Percentiles rank a stretch among this genome's conserved stretches.
Evolutionary conservation across 345 rosid species (phyloP).

Genomic region (Euphorbia pulcherrima): DNA sequence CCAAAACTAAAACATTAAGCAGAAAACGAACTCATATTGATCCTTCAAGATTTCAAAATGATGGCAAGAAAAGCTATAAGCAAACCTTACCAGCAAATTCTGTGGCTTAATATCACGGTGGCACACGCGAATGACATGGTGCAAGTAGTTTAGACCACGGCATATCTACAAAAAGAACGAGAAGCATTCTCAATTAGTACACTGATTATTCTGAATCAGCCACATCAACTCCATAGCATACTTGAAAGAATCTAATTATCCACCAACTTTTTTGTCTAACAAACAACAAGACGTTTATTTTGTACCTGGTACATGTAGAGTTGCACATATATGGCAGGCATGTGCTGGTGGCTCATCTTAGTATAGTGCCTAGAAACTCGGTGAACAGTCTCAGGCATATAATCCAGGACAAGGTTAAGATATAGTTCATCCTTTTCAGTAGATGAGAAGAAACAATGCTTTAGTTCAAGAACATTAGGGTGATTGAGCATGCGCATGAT

Average conservation of each 20-base stretch:
- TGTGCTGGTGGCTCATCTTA: conserved; percentile 46
- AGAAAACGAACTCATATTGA: not conserved
- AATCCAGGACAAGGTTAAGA: conserved; percentile 94
- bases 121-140: conserved; percentile 80
- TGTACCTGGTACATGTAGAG: conserved; percentile 71
- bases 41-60: not conserved
- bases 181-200: conserved; percentile 1
- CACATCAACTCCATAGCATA: not conserved
- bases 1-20: not conserved
- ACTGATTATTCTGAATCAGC: not conserved
- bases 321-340: conserved; percentile 75
- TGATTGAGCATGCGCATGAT: conserved; percentile 82
- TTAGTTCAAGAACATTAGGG: conserved; percentile 76
- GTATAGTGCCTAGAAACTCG: conserved; percentile 73
- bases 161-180: conserved; percentile 56
- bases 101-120: conserved; percentile 99
- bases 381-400: conserved; percentile 82
- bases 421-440: conserved; percentile 86
- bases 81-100: conserved; percentile 72
- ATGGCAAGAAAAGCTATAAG: not conserved
- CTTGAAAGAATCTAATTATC: conserved; percentile 6
- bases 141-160: conserved; percentile 90
- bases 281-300: not conserved
- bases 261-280: too few species aligned
- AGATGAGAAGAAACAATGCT: conserved; percentile 89